These are phyloP conservation scores for Backusella parvicylindrica DNA, from an alignment of 192 early-diverging fungal species.

Conservation along the genomic window DNA sequence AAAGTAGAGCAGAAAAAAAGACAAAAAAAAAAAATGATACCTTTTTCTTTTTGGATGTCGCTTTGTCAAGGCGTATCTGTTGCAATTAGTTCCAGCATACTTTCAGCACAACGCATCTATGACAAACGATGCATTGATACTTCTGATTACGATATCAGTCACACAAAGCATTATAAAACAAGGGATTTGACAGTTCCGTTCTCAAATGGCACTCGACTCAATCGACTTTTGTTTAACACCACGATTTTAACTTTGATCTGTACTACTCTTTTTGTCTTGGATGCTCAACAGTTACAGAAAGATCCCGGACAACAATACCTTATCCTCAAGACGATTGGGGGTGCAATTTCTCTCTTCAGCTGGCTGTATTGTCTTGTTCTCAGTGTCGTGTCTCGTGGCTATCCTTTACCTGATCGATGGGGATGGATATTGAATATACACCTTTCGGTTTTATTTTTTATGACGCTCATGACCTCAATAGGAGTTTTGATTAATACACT, in stretches of 20 bases:
- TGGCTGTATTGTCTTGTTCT: conserved; percentile 24
- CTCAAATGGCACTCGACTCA: neutral
- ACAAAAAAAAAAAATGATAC: neutral
- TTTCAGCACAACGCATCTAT: neutral
- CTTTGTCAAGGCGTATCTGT: neutral
- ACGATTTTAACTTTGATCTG: neutral
- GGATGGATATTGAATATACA: conserved; percentile 33
- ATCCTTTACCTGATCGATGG: conserved; percentile 22
- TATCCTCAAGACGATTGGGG: neutral
- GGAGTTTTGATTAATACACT: neutral
- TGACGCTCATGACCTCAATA: neutral
- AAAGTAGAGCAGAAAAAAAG: too few species aligned
- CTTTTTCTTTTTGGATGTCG: neutral
- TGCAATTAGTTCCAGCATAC: neutral
- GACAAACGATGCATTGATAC: neutral
- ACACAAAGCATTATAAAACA: neutral
- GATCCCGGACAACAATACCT: neutral
- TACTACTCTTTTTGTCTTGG: neutral
- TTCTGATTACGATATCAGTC: neutral
- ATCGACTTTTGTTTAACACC: neutral
- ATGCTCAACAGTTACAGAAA: neutral
- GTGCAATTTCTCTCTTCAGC: neutral
- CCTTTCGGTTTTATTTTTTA: conserved; percentile 3
- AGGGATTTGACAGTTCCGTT: conserved; percentile 3
- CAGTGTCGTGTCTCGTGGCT: conserved; percentile 14